Base-by-base conservation (phyloP, 495 filamentous ascomycete species). In the Penicillium robsamsonii region DNA sequence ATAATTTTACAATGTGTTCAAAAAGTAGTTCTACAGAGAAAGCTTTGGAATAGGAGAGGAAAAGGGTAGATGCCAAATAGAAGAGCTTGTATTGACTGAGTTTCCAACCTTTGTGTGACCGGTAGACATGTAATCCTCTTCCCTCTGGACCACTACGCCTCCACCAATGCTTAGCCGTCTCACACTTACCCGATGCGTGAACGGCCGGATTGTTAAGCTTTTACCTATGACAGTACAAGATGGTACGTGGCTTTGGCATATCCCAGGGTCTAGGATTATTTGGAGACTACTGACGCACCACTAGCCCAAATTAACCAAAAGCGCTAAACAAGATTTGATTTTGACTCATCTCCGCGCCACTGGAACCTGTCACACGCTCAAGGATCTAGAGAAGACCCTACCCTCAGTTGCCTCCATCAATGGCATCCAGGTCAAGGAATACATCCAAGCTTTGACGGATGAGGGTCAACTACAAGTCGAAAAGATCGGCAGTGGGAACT, bases 401-500 rank as follows among this genome's bases (percentile, higher is more conserved):
- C 88, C 87, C 10, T 67, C 78, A 0, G 80, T 88, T 33, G 87
- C 86, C 31, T 83, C 81, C 30, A 86, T 89, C 75, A 84, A 84
- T 62, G 75, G 78, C 50, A 86, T 88, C 72, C 83, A 86, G 62
- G 85, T 88, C 47, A 87, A 87, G 68, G 86, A 89, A 57, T 87
- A 82, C 66, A 74, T 90, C 30, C 83, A 87, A 67, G 75, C 77
- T 5, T 73, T 90, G 4, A 66, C 69, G 0, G 86, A 91, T 58
- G 88, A 91, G 44, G 75, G 76, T 55, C 80, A 81, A 55, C 79
- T 91, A 53, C 81, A 78, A 11, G 84, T 89, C 15, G 88, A 91
- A 75, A 91, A 90, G 73, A 91, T 92, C 62, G 88, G 88, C 53
- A 87, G 79, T 53, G 87, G 84, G 15, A 91, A 91, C 65, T 92